Evolutionary conservation across 164 flowering plant species (phyloP).

Genomic region (Akebia trifoliata): DNA sequence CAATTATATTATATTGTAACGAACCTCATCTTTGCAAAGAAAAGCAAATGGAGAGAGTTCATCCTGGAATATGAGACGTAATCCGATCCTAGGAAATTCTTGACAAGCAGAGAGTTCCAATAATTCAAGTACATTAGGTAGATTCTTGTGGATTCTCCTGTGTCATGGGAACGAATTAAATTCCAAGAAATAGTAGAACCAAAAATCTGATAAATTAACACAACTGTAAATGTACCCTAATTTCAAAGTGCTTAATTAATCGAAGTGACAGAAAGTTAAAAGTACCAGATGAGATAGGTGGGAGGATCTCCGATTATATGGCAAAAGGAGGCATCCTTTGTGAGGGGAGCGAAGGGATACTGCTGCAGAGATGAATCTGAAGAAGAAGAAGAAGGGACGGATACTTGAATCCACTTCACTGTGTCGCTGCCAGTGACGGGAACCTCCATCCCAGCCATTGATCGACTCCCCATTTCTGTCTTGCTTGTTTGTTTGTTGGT

Average conservation of each 20-base stretch:
- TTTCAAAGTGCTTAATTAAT: too few species aligned
- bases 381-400: constrained; percentile 36
- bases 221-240: too few species aligned
- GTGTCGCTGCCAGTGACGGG: constrained; percentile 51
- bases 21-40: constrained; percentile 54
- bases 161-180: background rate
- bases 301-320: constrained; percentile 40
- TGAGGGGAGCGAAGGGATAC: constrained; percentile 23
- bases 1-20: too few species aligned
- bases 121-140: constrained; percentile 50
- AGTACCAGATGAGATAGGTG: constrained; percentile 51
- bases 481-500: background rate
- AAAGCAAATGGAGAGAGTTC: constrained; percentile 62
- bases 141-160: constrained; percentile 61
- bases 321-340: constrained; percentile 45
- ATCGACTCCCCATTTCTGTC: constrained; percentile 17
- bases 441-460: constrained; percentile 57
- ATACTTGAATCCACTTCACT: constrained; percentile 42
- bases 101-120: constrained; percentile 40
- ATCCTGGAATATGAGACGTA: constrained; percentile 55
- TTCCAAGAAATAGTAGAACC: background rate
- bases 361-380: background rate
- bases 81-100: constrained; percentile 45
- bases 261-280: background rate
- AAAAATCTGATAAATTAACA: background rate